Base-by-base conservation (phyloP, 192 early-diverging fungal genomes). In the Coemansia sp. region DNA sequence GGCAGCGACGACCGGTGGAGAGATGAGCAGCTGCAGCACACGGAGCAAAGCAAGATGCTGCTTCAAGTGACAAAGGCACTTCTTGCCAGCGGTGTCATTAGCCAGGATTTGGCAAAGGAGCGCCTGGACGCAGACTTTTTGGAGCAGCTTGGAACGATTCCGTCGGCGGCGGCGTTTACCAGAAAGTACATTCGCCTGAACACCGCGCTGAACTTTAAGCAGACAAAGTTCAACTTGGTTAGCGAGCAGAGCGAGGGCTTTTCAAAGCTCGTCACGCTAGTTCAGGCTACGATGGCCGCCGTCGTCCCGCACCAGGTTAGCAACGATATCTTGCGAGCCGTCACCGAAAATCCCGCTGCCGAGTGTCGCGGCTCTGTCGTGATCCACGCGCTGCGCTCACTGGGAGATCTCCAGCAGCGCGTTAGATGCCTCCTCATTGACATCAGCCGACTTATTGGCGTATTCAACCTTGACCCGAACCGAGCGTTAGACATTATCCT, bases 191-290 rank as follows among this genome's bases (percentile, higher is more conserved):
- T 82, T 9, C 69, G 79, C 24, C 64, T 83, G 20, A 77, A 77
- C 25, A 83, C 80, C 5, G 41, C 80, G 37, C 58, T 83, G n/a
- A 67, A 74, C 53, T 83, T 73, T 46, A 83, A 77, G 63, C 80
- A 83, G 41, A 76, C 74, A 67, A 83, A 83, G 71, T 83, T 70
- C 43, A 83, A 83, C 35, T 63, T 83, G 47, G 59, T 65, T 11
- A 60, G 74, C 61, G 80, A 83, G 57, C 74, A 83, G 65, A 70
- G 64, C 59, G 80, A 83, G 61, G 80, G 80, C 1, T 83, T 77
- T 53, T 63, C 74, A 11, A 83, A 83, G 61, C 71, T 83, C 2
- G 60, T 77, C 27, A 65, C 72, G 35, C 61, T 83, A 27, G 65
- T 83, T 22, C 69, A 76, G 58, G 62, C 70, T 29, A 60, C 70